These are phyloP conservation scores for Hansenula anomala DNA, from an alignment of 1,139 yeast genomes.

Conservation along the genomic window DNA sequence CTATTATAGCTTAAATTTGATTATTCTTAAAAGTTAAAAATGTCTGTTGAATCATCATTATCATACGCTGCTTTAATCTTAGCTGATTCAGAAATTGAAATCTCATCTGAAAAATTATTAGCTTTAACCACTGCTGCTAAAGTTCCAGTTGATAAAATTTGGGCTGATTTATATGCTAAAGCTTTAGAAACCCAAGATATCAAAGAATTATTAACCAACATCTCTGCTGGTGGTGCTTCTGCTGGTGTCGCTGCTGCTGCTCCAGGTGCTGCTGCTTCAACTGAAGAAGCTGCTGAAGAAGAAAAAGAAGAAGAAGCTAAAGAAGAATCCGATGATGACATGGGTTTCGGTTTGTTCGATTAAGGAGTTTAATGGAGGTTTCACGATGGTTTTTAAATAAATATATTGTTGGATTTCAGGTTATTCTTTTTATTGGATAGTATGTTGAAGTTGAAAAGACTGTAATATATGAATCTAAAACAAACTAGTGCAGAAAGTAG, in stretches of 20 bases:
- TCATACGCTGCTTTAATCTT: constrained; percentile 87
- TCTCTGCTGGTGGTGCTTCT: constrained; percentile 70
- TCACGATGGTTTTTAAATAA: no score
- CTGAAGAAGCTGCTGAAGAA: constrained; percentile 51
- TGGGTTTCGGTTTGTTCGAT: constrained; percentile 87
- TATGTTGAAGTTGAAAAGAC: constrained; percentile 1
- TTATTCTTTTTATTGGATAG: not conserved
- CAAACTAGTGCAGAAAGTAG: not conserved
- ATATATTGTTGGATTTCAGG: no score
- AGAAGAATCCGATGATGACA: constrained; percentile 66
- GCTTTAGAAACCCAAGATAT: constrained; percentile 77
- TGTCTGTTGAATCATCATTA: constrained; percentile 81
- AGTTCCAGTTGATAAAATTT: constrained; percentile 63
- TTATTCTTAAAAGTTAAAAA: constrained; percentile 44
- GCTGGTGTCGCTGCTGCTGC: constrained; percentile 55
- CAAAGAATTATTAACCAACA: constrained; percentile 71
- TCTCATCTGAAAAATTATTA: constrained; percentile 71
- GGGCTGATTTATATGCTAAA: constrained; percentile 81
- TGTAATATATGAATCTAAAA: constrained; percentile 2
- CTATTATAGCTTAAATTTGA: constrained; percentile 49
- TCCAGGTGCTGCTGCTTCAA: constrained; percentile 54
- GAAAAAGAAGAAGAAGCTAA: constrained; percentile 57
- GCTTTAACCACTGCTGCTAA: constrained; percentile 68
- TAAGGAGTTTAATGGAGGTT: constrained; percentile 30
- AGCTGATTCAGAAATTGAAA: constrained; percentile 79